Base-by-base conservation (phyloP, 192 early-diverging fungal species). In the Paraglomus occultum region DNA sequence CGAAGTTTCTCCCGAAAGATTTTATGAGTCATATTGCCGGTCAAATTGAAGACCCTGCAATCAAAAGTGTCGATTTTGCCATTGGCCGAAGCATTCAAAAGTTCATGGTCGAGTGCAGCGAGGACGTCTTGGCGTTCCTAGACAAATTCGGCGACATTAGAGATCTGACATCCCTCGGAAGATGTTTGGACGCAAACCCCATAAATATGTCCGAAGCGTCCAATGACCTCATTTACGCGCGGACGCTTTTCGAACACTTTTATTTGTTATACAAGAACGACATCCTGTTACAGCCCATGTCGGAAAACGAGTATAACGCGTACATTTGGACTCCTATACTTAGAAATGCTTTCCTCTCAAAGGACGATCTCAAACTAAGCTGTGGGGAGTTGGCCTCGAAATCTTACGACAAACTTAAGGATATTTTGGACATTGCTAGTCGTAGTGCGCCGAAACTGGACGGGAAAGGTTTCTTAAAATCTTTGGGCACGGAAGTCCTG, bases 221-320 rank as follows among this genome's bases (percentile, higher is more conserved):
- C 12, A 63, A 63, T 11, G 45, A 46, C 17, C 40, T 62, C 7
- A 45, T 62, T 45, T 63, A 62, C 18, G 61, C 48, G 15, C 44
- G 22, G 1, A 45, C 6, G 11, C 45, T 63, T 44, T 46, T 63
- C 4, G 15, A 22, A 14, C 45, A 63, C 22, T 63, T 63, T n/a
- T 63, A 63, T 48, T 47, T 63, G 12, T 59, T 59, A 59, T 63
- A 18, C 14, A 63, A 63, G 14, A 63, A 63, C 40, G 44, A 63
- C 42, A 48, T 18, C 44, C 44, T 63, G 23, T 5, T 47, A 14
- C 61, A 63, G 22, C 17, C 44, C 7, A 63, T 63, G 44, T 63
- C 61, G 5, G 44, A 63, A 45, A 10, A 63, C 18, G 61, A 63
- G 17, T 45, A 47, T 12, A 63, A 43, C 20, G 43, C 61, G 14